Conservation (phyloP, 2,329 filamentous ascomycete genomes). For the Arthrobotrys musiformis region DNA sequence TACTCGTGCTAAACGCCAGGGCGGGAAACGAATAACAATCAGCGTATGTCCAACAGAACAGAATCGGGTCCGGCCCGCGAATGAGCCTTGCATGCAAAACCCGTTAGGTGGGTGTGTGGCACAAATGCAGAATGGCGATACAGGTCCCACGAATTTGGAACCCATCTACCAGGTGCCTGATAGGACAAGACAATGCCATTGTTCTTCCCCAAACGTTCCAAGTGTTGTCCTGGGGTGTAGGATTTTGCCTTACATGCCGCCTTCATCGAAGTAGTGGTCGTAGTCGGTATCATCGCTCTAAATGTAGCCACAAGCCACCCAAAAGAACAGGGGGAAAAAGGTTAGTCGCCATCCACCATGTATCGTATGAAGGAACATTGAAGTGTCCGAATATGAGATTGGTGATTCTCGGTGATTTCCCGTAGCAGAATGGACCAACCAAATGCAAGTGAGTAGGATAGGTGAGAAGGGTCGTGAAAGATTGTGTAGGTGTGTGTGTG, state of each 20-base stretch:
- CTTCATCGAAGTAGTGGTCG: conserved; percentile 45
- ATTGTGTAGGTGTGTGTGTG: too few relatives aligned
- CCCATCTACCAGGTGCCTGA: conserved; percentile 1
- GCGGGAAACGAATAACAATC: conserved; percentile 9
- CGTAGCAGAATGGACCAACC: background rate
- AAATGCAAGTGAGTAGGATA: conserved; percentile 13
- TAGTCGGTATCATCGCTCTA: conserved; percentile 54
- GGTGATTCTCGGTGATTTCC: background rate
- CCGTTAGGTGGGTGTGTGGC: conserved; percentile 14
- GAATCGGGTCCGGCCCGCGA: background rate
- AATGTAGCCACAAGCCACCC: conserved; percentile 20
- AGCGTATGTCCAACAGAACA: conserved; percentile 30
- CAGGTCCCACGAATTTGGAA: conserved; percentile 12
- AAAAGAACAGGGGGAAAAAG: background rate
- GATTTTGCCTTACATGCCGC: conserved; percentile 51
- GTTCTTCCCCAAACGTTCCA: conserved; percentile 10
- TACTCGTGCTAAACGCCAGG: conserved; percentile 42
- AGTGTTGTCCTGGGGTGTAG: conserved; percentile 19
- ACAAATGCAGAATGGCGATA: conserved; percentile 28
- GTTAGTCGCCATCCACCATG: conserved; percentile 18
- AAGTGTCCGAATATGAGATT: background rate
- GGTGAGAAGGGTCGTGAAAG: conserved; percentile 11
- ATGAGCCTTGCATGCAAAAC: conserved; percentile 22
- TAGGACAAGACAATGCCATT: conserved; percentile 39
- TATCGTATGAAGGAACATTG: background rate